Conservation (phyloP, 306 rosid species). For the Quercus berberidifolia region DNA sequence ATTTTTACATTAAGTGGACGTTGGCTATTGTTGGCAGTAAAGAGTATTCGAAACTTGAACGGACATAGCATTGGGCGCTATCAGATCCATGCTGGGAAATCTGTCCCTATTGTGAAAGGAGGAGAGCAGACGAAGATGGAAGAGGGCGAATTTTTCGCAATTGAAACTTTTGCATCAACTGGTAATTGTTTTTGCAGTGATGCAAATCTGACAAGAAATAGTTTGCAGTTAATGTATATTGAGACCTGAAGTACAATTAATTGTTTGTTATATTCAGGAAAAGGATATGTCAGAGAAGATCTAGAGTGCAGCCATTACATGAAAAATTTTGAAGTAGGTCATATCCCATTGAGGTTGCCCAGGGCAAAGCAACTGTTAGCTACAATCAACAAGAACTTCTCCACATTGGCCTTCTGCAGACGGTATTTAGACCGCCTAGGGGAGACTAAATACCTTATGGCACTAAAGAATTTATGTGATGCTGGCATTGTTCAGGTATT, state of each 20-base stretch:
- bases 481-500: slow-evolving; percentile 85
- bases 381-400: slow-evolving; percentile 84
- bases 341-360: slow-evolving; percentile 86
- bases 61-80: slow-evolving; percentile 98
- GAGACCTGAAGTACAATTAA: slow-evolving; percentile 1
- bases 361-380: slow-evolving; percentile 89
- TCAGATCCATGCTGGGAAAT: slow-evolving; percentile 95
- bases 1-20: not conserved
- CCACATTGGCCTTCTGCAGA: slow-evolving; percentile 90
- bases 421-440: slow-evolving; percentile 93
- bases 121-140: slow-evolving; percentile 99
- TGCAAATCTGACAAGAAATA: slow-evolving; percentile 11
- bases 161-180: slow-evolving; percentile 93
- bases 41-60: slow-evolving; percentile 91
- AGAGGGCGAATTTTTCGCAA: slow-evolving; percentile 98
- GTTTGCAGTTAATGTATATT: slow-evolving; percentile 12
- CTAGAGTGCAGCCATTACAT: slow-evolving; percentile 98
- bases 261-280: slow-evolving; percentile 52
- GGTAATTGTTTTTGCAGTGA: slow-evolving; percentile 44
- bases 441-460: slow-evolving; percentile 95
- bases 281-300: slow-evolving; percentile 94
- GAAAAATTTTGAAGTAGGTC: slow-evolving; percentile 91
- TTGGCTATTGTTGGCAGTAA: slow-evolving; percentile 46
- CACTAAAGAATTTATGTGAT: slow-evolving; percentile 84
- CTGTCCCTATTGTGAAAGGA: slow-evolving; percentile 94